Conservation (phyloP, 768 basidiomycete species). For the Tulasnella sp. region DNA sequence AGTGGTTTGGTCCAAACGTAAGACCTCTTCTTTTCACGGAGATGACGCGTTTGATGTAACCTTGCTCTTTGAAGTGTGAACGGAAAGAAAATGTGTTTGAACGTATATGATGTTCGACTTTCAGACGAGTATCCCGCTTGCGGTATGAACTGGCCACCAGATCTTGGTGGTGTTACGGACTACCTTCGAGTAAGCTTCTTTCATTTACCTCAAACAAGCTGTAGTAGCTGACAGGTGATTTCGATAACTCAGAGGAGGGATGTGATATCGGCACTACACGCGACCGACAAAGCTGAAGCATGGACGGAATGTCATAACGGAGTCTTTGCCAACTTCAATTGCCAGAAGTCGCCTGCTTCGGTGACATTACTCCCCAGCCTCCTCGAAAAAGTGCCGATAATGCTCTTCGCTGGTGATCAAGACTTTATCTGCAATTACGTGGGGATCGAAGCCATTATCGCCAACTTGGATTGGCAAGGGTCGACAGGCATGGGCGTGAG, state of each 20-base stretch:
- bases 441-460: conserved; percentile 78
- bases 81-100: conserved; percentile 67
- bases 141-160: conserved; percentile 97
- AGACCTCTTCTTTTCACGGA: neutral
- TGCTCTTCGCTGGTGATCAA: conserved; percentile 91
- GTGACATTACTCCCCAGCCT: conserved; percentile 68
- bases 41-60: neutral
- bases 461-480: conserved; percentile 76
- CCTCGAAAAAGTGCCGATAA: conserved; percentile 66
- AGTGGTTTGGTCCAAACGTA: conserved; percentile 21
- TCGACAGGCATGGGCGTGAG: conserved; percentile 71
- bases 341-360: conserved; percentile 48
- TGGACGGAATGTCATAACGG: conserved; percentile 80
- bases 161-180: conserved; percentile 57
- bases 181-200: conserved; percentile 61
- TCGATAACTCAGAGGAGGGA: conserved; percentile 47
- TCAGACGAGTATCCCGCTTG: conserved; percentile 78
- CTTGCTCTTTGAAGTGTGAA: conserved; percentile 39
- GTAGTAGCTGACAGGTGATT: neutral
- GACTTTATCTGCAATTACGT: conserved; percentile 95
- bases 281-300: conserved; percentile 53
- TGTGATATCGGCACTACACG: conserved; percentile 77
- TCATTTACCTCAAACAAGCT: neutral
- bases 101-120: conserved; percentile 90
- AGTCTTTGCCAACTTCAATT: conserved; percentile 52